Evolutionary conservation across 345 rosid species (phyloP).

Genomic region (Mangifera indica): DNA sequence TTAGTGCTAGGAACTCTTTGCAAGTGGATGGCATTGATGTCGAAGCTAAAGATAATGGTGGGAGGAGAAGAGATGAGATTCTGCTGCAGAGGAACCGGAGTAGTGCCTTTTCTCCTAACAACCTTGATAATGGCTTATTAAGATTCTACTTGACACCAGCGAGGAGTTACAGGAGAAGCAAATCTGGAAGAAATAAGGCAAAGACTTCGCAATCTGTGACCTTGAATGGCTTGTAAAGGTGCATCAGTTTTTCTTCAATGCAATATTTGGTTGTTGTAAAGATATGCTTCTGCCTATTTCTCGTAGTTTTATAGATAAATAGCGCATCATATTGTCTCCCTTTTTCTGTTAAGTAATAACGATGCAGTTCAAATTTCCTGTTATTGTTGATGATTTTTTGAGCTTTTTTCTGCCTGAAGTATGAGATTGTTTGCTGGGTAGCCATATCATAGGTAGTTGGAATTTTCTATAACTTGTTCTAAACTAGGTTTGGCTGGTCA

Average conservation of each 20-base stretch:
- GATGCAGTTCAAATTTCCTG: constrained; percentile 10
- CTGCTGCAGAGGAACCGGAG: constrained; percentile 39
- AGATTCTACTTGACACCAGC: constrained; percentile 65
- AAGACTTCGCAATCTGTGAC: constrained; percentile 36
- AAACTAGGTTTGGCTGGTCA: neutral
- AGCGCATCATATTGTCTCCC: constrained; percentile 18
- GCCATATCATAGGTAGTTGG: neutral
- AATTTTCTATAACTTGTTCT: neutral
- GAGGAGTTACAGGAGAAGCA: constrained; percentile 55
- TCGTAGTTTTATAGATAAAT: constrained; percentile 35
- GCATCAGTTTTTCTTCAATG: constrained; percentile 18
- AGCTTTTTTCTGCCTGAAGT: constrained; percentile 10
- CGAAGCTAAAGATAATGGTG: constrained; percentile 32
- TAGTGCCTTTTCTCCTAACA: constrained; percentile 42
- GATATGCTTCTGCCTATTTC: constrained; percentile 28
- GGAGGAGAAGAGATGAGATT: constrained; percentile 38
- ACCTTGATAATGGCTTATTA: constrained; percentile 53
- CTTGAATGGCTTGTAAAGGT: constrained; percentile 35
- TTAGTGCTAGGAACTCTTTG: constrained; percentile 52
- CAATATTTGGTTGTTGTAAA: constrained; percentile 37
- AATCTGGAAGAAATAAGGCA: constrained; percentile 57
- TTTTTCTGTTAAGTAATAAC: constrained; percentile 27
- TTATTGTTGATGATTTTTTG: constrained; percentile 6
- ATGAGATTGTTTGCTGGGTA: neutral
- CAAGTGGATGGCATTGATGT: constrained; percentile 33